Conservation (phyloP, 768 basidiomycete genomes). For the Boletus barrowsii region DNA sequence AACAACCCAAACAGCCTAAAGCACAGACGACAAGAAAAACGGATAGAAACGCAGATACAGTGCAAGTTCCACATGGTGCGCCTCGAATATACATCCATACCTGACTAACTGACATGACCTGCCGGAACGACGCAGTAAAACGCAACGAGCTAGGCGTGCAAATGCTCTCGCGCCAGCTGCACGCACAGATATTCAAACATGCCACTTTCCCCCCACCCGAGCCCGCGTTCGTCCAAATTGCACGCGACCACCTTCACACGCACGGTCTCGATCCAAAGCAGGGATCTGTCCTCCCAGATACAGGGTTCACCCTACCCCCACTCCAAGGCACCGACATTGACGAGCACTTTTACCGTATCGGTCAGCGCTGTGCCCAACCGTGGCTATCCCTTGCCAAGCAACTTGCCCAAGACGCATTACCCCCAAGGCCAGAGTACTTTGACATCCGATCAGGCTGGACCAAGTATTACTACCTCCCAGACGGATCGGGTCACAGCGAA, state of each 20-base stretch:
- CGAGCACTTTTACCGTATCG: conserved; percentile 87
- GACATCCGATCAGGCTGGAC: conserved; percentile 80
- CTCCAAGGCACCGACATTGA: conserved; percentile 79
- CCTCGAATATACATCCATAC: background rate
- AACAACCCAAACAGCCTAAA: background rate
- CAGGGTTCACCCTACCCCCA: conserved; percentile 75
- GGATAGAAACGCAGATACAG: background rate
- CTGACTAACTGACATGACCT: background rate
- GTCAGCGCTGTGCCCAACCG: conserved; percentile 64
- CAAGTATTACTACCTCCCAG: conserved; percentile 65
- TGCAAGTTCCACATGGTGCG: conserved; percentile 11
- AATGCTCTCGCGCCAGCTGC: conserved; percentile 77
- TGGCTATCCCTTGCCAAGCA: conserved; percentile 68
- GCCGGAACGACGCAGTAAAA: conserved; percentile 42
- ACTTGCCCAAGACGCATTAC: conserved; percentile 52
- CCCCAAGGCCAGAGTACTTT: conserved; percentile 58
- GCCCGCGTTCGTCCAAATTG: conserved; percentile 63
- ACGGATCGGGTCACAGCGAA: conserved; percentile 77
- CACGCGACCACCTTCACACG: conserved; percentile 73
- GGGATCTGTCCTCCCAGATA: conserved; percentile 78
- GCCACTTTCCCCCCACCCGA: conserved; percentile 62
- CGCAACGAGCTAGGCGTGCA: conserved; percentile 93
- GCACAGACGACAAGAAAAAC: background rate
- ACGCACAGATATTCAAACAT: conserved; percentile 78
- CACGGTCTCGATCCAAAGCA: conserved; percentile 80